A percentile compares a stretch with the other conserved stretches of the same genome.
These are phyloP conservation scores for Linnemannia zychae DNA, from an alignment of 192 early-diverging fungal genomes.

Conservation along the genomic window DNA sequence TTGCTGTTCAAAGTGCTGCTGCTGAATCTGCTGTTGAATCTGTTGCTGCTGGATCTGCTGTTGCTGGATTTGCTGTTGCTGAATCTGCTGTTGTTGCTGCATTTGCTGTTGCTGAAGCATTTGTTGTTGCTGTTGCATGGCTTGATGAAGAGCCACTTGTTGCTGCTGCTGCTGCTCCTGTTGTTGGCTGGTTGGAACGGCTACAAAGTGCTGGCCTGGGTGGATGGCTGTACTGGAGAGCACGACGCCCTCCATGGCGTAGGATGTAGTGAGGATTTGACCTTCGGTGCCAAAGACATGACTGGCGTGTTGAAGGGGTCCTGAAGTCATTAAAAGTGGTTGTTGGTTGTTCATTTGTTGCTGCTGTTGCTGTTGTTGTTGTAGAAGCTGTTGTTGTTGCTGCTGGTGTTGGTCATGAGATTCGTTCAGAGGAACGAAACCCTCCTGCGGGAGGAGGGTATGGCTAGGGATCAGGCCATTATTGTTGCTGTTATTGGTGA, in stretches of 20 bases:
- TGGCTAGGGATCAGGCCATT: conserved; percentile 3
- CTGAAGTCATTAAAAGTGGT: conserved; percentile 32
- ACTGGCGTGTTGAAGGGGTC: conserved; percentile 21
- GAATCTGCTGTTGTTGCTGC: conserved; percentile 17
- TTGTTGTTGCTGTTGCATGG: conserved; percentile 22
- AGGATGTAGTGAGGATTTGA: conserved; percentile 35
- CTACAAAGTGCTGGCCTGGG: conserved; percentile 48
- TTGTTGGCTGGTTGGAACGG: conserved; percentile 29
- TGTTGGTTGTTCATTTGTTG: conserved; percentile 29
- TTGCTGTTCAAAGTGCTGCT: conserved; percentile 28
- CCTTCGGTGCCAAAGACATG: conserved; percentile 35
- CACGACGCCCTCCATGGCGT: conserved; percentile 43
- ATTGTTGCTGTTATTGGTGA: conserved; percentile 1
- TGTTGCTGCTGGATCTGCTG: conserved; percentile 33
- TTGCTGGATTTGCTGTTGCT: conserved; percentile 43
- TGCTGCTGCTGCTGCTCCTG: conserved; percentile 31
- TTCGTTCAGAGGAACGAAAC: conserved; percentile 35
- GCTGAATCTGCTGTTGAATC: conserved; percentile 23
- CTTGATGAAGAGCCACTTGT: conserved; percentile 2
- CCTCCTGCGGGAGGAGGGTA: conserved; percentile 24
- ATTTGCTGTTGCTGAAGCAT: conserved; percentile 23
- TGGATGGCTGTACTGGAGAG: conserved; percentile 53
- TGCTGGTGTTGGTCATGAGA: conserved; percentile 28
- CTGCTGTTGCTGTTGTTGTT: conserved; percentile 32
- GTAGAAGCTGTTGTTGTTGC: conserved; percentile 32